Percentiles rank a stretch among this genome's conserved stretches.
These are phyloP conservation scores for Hebeloma cylindrosporum DNA, from an alignment of 768 basidiomycete genomes.

Conservation along the genomic window DNA sequence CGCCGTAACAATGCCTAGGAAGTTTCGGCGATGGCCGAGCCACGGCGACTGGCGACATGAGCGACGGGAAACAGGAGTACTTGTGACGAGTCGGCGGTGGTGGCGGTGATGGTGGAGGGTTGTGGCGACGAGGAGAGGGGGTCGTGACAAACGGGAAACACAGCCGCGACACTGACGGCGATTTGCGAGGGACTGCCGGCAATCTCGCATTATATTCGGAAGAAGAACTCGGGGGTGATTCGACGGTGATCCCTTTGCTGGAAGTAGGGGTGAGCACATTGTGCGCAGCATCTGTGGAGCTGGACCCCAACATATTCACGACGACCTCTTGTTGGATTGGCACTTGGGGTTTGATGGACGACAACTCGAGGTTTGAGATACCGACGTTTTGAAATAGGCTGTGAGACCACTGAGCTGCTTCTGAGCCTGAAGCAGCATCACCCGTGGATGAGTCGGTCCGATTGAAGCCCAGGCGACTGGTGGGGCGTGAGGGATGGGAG, in stretches of 20 bases:
- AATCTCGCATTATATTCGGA: slow-evolving; percentile 12
- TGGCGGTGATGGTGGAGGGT: slow-evolving; percentile 3
- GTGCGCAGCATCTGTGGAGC: too few species aligned
- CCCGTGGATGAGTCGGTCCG: slow-evolving; percentile 16
- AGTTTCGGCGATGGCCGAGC: slow-evolving; percentile 25
- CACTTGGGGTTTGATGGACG: slow-evolving; percentile 10
- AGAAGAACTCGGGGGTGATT: slow-evolving; percentile 6
- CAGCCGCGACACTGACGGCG: slow-evolving; percentile 25
- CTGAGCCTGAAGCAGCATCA: slow-evolving; percentile 14
- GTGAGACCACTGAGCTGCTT: slow-evolving; percentile 20
- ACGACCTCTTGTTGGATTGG: slow-evolving; percentile 2
- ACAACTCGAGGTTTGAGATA: slow-evolving; percentile 15
- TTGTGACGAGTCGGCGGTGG: slow-evolving; percentile 28
- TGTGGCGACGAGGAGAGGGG: slow-evolving; percentile 18
- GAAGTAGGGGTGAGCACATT: too few species aligned
- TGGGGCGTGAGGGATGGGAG: slow-evolving; percentile 39
- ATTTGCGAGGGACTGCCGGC: slow-evolving; percentile 22
- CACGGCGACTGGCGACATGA: slow-evolving; percentile 30
- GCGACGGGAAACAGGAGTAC: slow-evolving; percentile 39
- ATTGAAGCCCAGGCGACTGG: slow-evolving; percentile 51
- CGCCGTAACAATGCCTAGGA: slow-evolving; percentile 44
- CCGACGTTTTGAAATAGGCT: slow-evolving; percentile 22
- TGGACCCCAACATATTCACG: too few species aligned
- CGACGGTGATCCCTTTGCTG: too few species aligned
- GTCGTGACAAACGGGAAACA: slow-evolving; percentile 26